Percentiles rank a stretch among this genome's conserved stretches.
These are phyloP conservation scores for Auricularia heimuer DNA, from an alignment of 768 basidiomycete species.

Conservation along the genomic window DNA sequence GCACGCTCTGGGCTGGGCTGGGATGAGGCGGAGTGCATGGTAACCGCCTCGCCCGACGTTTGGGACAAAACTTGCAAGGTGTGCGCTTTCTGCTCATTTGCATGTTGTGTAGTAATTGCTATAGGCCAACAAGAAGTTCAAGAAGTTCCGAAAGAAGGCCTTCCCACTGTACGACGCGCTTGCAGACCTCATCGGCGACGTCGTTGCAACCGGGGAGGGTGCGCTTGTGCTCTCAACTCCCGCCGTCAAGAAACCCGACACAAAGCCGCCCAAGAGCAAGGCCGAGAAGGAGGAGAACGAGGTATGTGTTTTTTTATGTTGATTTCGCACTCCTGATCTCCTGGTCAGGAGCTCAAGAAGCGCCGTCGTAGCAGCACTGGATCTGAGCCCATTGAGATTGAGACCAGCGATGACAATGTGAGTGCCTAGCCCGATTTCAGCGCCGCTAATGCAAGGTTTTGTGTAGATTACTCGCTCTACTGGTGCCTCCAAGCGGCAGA, in stretches of 20 bases:
- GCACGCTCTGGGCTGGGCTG: neutral
- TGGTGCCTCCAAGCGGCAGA: too few relatives aligned
- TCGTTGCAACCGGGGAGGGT: neutral
- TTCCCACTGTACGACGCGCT: neutral
- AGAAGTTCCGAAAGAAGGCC: neutral
- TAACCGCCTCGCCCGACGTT: neutral
- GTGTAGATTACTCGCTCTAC: too few relatives aligned
- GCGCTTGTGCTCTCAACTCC: neutral
- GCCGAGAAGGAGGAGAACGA: neutral
- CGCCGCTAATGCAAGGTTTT: too few relatives aligned
- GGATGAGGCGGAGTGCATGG: neutral
- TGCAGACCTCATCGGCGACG: neutral
- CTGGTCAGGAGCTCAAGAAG: neutral
- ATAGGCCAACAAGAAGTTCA: neutral
- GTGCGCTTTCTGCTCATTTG: neutral
- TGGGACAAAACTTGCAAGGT: neutral
- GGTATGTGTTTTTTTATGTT: neutral
- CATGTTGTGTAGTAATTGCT: neutral
- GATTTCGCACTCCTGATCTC: too few relatives aligned
- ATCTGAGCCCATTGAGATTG: neutral
- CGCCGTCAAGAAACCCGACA: neutral
- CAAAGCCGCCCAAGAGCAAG: neutral
- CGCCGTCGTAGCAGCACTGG: neutral
- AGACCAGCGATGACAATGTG: neutral
- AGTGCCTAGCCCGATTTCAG: neutral